Base-by-base conservation (phyloP, 2,329 filamentous ascomycete species). In the Fusarium newnesense region DNA sequence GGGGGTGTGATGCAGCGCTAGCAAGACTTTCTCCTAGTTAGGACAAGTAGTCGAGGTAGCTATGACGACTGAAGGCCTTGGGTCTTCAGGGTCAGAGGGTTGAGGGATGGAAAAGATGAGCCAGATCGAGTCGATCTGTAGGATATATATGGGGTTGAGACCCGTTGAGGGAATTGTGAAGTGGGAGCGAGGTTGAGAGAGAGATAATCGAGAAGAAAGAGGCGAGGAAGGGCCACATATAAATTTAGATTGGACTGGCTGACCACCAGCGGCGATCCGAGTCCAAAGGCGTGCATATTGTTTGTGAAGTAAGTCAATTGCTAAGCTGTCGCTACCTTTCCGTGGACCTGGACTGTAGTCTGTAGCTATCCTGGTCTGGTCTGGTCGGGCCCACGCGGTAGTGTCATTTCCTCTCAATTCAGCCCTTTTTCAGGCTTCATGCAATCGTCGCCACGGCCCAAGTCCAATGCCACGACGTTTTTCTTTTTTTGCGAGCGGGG, bases 151-250 rank as follows among this genome's bases (percentile, higher is more conserved):
- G 46, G 47, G 54, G 60, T 53, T 65, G 3, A 40, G 60, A 53
- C 65, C 61, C 60, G 42, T 43, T 70, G 64, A 28, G 46, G 37
- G 39, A 56, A 56, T 65, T 69, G 68, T 50, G 40, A 50, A 59
- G 53, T 53, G 34, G 40, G 43, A 64, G 57, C 28, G 63, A 68
- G 44, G 54, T 47, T 58, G 62, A 63, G 54, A 60, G 32, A 40
- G 43, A 43, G 28, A 56, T 28, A 34, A 43, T 39, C 43, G 42
- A 28, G 50, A 61, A 39, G 47, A 21, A 18, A 65, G 70, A 69
- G 70, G 70, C 61, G 72, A 76, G 50, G 74, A 76, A 40, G 60
- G 60, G 69, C 64, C 69, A 76, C 72, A 74, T 77, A 77, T 77
- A 70, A 76, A 67, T 64, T 74, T 62, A 63, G 56, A 57, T 49